Evolutionary conservation across 495 filamentous ascomycete genomes (phyloP), one percentile per base, ranked within the genome.

Genomic region (Usnea hakonensis): DNA sequence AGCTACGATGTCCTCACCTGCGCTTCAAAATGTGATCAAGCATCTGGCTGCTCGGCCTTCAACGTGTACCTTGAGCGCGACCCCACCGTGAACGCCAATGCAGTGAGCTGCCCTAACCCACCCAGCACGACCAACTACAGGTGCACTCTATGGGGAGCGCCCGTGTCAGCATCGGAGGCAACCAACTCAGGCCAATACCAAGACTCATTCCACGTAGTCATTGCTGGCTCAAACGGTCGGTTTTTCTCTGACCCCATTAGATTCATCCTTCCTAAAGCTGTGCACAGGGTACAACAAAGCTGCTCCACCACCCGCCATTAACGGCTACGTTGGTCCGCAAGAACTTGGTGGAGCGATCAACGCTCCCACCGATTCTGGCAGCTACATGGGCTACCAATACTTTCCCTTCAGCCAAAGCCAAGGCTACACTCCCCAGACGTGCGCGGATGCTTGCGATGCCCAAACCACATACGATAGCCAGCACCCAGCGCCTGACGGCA

Each of bases 1-100:
- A 64, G 71, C 16, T 81, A 79, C 64, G 75, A 79, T 55, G 68
- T 76, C 5, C 57, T 62, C 11, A 62, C 57, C 2, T 81, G 79
- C 63, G 69, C 71, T 19, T 48, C 59, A 17, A 32, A 52, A 21
- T 76, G 74, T 58, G 67, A 76, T 57, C 59, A 57, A 54, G 63
- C 63, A 26, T 48, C 61, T 2, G 61, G 62, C 13, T 81, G 79
- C 64, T 65, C 69, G 37, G 73, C 67, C 11, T 79, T 80, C 71
- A 80, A 81, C 64, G 69, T 81, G 26, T 81, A 71, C 64, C 74
- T 74, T 44, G 79, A 82, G 62, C 71, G 79, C 41, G 77, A 80
- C 63, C 79, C 79, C 2, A 69, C 64, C 13, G 30, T 79, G 2
- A 71, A 72, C 56, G 70, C 72, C 9, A 72, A 66, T 55, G 56